Percentiles rank a stretch among this genome's conserved stretches.
Evolutionary conservation across 1,284 basidiomycete genomes (phyloP).

Genomic region (Ceratobasidium sp.): DNA sequence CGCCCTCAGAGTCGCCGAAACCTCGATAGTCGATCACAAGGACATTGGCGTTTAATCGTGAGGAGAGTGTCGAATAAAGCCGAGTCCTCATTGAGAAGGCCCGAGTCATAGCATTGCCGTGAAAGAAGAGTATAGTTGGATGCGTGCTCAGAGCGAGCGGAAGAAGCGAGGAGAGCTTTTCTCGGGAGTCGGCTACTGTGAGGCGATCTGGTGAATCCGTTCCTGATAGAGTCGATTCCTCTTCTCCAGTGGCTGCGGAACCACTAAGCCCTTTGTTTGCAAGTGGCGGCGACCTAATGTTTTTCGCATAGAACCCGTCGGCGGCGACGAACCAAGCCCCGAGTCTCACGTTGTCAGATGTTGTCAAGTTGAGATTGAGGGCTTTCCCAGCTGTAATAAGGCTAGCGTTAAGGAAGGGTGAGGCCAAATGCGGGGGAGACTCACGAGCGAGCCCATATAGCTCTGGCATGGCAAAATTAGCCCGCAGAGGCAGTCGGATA

Average conservation of each 20-base stretch:
- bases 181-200: conserved; percentile 48
- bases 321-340: conserved; percentile 94
- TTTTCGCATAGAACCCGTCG: conserved; percentile 68
- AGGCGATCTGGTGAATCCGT: conserved; percentile 47
- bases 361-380: conserved; percentile 76
- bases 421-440: conserved; percentile 55
- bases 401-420: conserved; percentile 3
- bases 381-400: conserved; percentile 77
- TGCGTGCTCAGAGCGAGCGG: conserved; percentile 67
- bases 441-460: conserved; percentile 85
- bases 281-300: conserved; percentile 28
- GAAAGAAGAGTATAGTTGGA: conserved; percentile 90
- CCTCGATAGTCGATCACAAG: conserved; percentile 93
- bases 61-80: conserved; percentile 72
- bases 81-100: conserved; percentile 74
- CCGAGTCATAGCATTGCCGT: conserved; percentile 89
- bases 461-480: conserved; percentile 77
- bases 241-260: conserved; percentile 50
- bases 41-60: conserved; percentile 79
- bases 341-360: conserved; percentile 81
- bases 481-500: conserved; percentile 72
- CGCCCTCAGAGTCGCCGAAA: conserved; percentile 87
- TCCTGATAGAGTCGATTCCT: neutral
- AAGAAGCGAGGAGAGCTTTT: conserved; percentile 51
- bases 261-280: conserved; percentile 47